A percentile compares a stretch with the other conserved stretches of the same genome.
Evolutionary conservation across 768 basidiomycete species (phyloP).

Genomic region (Boletales sp.): DNA sequence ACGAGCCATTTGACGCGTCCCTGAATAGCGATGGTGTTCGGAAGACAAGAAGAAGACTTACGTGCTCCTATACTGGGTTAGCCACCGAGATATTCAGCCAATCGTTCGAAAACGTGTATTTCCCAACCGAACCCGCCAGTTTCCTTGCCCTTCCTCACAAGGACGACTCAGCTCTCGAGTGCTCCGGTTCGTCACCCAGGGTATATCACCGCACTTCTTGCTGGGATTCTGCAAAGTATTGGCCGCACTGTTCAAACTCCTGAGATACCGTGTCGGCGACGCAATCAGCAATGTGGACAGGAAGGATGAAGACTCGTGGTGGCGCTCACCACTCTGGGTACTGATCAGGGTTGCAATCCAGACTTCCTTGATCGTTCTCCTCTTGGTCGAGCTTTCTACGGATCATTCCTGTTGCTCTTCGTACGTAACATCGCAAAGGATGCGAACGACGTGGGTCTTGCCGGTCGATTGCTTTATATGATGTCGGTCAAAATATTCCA

Average conservation of each 20-base stretch:
- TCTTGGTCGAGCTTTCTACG: slow-evolving; percentile 33
- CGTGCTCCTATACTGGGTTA: slow-evolving; percentile 21
- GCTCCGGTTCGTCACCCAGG: slow-evolving; percentile 3
- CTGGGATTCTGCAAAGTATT: slow-evolving; percentile 17
- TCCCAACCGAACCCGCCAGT: slow-evolving; percentile 13
- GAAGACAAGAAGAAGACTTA: not conserved
- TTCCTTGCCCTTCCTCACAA: slow-evolving; percentile 17
- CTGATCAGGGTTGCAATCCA: slow-evolving; percentile 30
- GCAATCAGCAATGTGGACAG: too few relatives aligned
- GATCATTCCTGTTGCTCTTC: slow-evolving; percentile 44
- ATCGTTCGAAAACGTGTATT: slow-evolving; percentile 7
- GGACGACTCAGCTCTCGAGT: not conserved
- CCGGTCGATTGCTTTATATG: slow-evolving; percentile 21
- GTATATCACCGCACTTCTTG: slow-evolving; percentile 23
- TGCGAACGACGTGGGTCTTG: slow-evolving; percentile 7
- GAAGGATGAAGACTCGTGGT: not conserved
- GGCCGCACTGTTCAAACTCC: slow-evolving; percentile 7
- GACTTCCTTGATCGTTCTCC: slow-evolving; percentile 6
- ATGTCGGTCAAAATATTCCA: slow-evolving; percentile 21
- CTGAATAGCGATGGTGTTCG: slow-evolving; percentile 7
- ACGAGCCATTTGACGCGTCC: slow-evolving; percentile 43
- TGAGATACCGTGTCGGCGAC: slow-evolving; percentile 22
- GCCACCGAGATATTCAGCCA: slow-evolving; percentile 4
- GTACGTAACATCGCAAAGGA: slow-evolving; percentile 22
- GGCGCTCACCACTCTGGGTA: slow-evolving; percentile 34